Percentiles rank a stretch among this genome's conserved stretches.
Evolutionary conservation across 78 protist genomes (phyloP).

Genomic region (Polysphondylium violaceum): DNA sequence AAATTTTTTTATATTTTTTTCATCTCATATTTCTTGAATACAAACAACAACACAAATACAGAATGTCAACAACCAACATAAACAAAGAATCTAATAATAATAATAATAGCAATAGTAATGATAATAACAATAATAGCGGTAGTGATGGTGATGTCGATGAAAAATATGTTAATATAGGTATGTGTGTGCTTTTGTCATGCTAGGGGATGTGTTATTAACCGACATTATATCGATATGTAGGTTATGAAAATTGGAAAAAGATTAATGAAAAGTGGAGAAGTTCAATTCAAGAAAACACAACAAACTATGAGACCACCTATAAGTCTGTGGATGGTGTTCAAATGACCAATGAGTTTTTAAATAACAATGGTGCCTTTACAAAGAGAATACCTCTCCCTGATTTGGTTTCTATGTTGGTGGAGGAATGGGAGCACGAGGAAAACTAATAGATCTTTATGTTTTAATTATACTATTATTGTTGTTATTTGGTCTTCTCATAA

Average conservation of each 20-base stretch:
- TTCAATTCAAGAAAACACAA: not conserved
- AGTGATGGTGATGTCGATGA: not conserved
- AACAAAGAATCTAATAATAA: not conserved
- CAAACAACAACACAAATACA: too few species aligned
- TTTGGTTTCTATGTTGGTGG: constrained; percentile 40
- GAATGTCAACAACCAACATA: not conserved
- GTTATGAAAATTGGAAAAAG: constrained; percentile 50
- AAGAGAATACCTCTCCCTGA: constrained; percentile 74
- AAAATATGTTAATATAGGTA: not conserved
- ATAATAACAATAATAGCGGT: not conserved
- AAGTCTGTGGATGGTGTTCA: constrained; percentile 44
- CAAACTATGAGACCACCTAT: not conserved
- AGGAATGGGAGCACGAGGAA: constrained; percentile 74
- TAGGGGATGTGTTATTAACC: not conserved
- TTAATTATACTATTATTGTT: too few species aligned
- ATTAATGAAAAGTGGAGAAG: constrained; percentile 46
- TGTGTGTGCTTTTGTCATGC: not conserved
- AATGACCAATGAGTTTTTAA: constrained; percentile 49
- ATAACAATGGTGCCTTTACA: constrained; percentile 55
- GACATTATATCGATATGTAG: not conserved
- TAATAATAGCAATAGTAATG: constrained; percentile 7
- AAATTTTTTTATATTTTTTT: too few species aligned
- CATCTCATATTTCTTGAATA: too few species aligned
- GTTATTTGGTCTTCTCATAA: too few species aligned
- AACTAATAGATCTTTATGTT: too few species aligned